A percentile compares a stretch with the other conserved stretches of the same genome.
phyloP scores from a whole-genome alignment of 2,329 filamentous ascomycete species.

The Cercospora nicotianae region DNA sequence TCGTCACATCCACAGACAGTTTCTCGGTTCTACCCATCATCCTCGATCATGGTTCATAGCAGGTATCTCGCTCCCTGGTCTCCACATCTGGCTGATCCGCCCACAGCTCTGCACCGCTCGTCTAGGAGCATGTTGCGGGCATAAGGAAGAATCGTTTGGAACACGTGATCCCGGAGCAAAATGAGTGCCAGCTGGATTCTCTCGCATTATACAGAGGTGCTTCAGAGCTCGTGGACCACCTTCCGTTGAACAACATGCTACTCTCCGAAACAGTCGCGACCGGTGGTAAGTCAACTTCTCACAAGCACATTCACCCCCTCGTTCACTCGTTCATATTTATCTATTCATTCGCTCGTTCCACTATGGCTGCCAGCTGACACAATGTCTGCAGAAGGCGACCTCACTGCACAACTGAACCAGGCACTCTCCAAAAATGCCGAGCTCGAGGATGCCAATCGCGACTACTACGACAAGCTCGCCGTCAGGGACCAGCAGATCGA shows the following conservation, averaged over 20 bases:
- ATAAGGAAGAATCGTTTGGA: too few relatives aligned
- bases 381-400: not conserved
- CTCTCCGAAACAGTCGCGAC: not conserved
- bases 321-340: not conserved
- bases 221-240: too few relatives aligned
- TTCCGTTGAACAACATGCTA: not conserved
- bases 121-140: too few relatives aligned
- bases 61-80: too few relatives aligned
- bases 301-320: not conserved
- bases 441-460: conserved; percentile 4
- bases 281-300: not conserved
- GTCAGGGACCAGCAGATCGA: conserved; percentile 2
- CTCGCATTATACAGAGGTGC: too few relatives aligned
- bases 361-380: conserved; percentile 1
- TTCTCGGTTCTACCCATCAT: too few relatives aligned
- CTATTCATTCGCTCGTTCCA: not conserved
- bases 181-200: too few relatives aligned
- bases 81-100: too few relatives aligned
- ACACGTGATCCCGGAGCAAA: too few relatives aligned
- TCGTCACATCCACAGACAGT: too few relatives aligned
- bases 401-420: not conserved
- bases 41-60: too few relatives aligned
- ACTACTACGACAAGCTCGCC: conserved; percentile 13
- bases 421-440: not conserved
- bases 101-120: too few relatives aligned